These are phyloP conservation scores for Stagonosporopsis tanaceti DNA, from an alignment of 2,329 filamentous ascomycete species.

Conservation along the genomic window DNA sequence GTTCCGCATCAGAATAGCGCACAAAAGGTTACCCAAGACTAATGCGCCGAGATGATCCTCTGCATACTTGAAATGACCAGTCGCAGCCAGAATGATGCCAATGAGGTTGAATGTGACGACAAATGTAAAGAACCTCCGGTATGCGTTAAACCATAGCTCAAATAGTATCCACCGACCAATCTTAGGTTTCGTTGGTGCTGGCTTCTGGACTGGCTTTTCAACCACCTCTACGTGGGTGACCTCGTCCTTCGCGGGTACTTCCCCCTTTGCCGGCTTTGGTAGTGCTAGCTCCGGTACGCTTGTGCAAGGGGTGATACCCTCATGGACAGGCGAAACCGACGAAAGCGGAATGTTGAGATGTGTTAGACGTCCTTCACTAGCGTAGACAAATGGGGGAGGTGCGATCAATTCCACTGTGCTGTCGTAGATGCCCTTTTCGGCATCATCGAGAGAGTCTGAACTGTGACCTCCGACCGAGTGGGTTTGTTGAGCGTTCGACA, in stretches of 20 bases:
- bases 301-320: constrained; percentile 44
- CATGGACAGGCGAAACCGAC: constrained; percentile 41
- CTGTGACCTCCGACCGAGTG: constrained; percentile 25
- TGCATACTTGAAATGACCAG: constrained; percentile 40
- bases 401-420: constrained; percentile 32
- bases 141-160: constrained; percentile 48
- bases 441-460: constrained; percentile 40
- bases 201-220: constrained; percentile 29
- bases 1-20: constrained; percentile 44
- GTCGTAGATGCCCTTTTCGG: constrained; percentile 45
- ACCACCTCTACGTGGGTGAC: constrained; percentile 29
- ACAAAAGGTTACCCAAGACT: constrained; percentile 44
- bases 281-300: constrained; percentile 45
- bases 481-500: constrained; percentile 32
- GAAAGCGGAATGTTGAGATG: constrained; percentile 25
- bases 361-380: constrained; percentile 23
- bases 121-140: constrained; percentile 47
- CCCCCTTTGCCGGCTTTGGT: constrained; percentile 26
- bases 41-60: constrained; percentile 45
- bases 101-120: constrained; percentile 41
- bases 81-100: constrained; percentile 41
- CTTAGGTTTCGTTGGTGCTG: constrained; percentile 29
- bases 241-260: constrained; percentile 22
- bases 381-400: constrained; percentile 40
- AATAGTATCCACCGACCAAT: constrained; percentile 43